phyloP scores from a whole-genome alignment of 1,139 yeast species.

The Groenewaldozyma auringiensis region DNA sequence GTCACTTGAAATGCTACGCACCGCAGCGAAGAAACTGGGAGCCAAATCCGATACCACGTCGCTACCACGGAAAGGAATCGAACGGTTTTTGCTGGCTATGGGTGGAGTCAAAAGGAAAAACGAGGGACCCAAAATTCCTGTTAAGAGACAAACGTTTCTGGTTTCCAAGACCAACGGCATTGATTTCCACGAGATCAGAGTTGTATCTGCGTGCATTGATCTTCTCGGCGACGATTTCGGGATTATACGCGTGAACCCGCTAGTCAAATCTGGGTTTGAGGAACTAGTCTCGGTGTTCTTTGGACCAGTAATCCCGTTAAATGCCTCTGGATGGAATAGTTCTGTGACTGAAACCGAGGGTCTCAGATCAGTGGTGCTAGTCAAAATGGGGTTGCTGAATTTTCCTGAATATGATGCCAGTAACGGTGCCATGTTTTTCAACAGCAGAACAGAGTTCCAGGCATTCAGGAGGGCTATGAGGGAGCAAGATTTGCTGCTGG shows the following conservation, averaged over 20 bases:
- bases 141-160: background rate
- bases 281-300: constrained; percentile 1
- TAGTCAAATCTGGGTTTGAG: constrained; percentile 1
- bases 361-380: background rate
- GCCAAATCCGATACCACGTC: background rate
- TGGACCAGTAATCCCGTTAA: background rate
- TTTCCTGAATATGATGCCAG: background rate
- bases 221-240: background rate
- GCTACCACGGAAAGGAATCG: background rate
- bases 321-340: background rate
- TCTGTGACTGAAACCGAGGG: background rate
- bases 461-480: background rate
- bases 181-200: background rate
- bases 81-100: background rate
- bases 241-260: background rate
- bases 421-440: background rate
- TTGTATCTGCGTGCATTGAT: background rate
- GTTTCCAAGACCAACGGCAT: too few relatives aligned
- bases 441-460: background rate
- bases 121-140: background rate
- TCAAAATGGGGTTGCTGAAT: background rate
- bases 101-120: background rate
- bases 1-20: background rate
- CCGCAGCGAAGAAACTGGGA: background rate
- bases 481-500: background rate